Percentiles rank a stretch among this genome's conserved stretches.
Evolutionary conservation across 129 eudicot species (phyloP).

Genomic region (Tanacetum coccineum): DNA sequence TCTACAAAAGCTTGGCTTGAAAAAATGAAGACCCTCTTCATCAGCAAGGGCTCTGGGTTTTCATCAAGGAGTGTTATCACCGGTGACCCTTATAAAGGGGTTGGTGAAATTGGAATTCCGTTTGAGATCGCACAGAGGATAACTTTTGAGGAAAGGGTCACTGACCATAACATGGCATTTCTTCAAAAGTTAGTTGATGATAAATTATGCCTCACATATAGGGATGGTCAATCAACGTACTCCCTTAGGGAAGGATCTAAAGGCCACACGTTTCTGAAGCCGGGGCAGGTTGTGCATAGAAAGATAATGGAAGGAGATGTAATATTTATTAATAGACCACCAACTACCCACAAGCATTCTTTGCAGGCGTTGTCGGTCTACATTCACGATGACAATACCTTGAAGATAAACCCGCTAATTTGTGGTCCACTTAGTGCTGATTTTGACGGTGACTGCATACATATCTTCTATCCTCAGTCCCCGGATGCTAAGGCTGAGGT

Average conservation of each 20-base stretch:
- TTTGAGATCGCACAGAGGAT: conserved; percentile 78
- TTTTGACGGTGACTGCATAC: conserved; percentile 91
- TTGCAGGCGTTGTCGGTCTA: conserved; percentile 76
- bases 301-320: conserved; percentile 87
- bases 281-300: conserved; percentile 73
- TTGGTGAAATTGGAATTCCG: conserved; percentile 79
- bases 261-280: conserved; percentile 57
- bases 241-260: conserved; percentile 90
- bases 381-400: conserved; percentile 76
- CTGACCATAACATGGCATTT: conserved; percentile 49
- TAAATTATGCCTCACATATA: conserved; percentile 63
- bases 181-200: conserved; percentile 73
- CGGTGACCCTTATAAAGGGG: conserved; percentile 77
- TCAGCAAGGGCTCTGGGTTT: conserved; percentile 90
- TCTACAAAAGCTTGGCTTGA: conserved; percentile 92
- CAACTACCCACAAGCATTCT: conserved; percentile 95
- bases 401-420: conserved; percentile 82
- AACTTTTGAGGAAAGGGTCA: conserved; percentile 87
- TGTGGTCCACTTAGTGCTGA: conserved; percentile 95
- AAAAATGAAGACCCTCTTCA: conserved; percentile 83
- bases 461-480: conserved; percentile 86
- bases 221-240: conserved; percentile 64
- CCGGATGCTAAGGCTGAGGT: conserved; percentile 92
- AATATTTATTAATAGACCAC: conserved; percentile 85
- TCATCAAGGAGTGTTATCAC: conserved; percentile 94